Percentiles rank a stretch among this genome's conserved stretches.
These are phyloP conservation scores for Byssoonygena ceratinophila DNA, from an alignment of 2,329 filamentous ascomycete genomes.

Conservation along the genomic window DNA sequence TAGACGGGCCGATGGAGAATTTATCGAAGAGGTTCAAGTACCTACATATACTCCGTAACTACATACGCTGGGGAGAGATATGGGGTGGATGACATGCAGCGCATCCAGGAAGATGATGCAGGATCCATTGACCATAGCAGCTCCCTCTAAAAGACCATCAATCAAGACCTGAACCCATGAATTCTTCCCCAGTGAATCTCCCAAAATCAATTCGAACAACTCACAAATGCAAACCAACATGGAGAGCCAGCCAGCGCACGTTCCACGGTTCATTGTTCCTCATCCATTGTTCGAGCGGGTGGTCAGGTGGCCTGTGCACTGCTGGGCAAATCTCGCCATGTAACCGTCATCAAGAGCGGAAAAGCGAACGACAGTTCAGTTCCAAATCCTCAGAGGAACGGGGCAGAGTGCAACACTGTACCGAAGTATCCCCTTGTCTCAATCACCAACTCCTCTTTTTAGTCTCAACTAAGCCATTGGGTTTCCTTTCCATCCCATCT, in stretches of 20 bases:
- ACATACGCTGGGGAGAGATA: no score
- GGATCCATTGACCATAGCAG: no score
- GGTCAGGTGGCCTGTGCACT: slow-evolving; percentile 7
- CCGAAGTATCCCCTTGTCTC: neutral
- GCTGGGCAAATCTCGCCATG: slow-evolving; percentile 6
- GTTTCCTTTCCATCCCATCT: neutral
- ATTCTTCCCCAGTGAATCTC: no score
- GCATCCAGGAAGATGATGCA: no score
- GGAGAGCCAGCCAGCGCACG: neutral
- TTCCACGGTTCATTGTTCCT: slow-evolving; percentile 2
- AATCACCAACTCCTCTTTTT: neutral
- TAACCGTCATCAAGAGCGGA: slow-evolving; percentile 3
- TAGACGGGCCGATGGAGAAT: neutral
- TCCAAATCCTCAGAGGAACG: neutral
- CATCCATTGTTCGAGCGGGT: neutral
- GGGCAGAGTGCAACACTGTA: neutral
- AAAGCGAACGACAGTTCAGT: neutral
- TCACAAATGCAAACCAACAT: neutral
- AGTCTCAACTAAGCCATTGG: neutral
- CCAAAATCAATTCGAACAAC: no score
- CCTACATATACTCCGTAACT: no score
- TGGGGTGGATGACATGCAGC: no score
- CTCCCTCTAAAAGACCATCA: no score
- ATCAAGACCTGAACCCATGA: no score
- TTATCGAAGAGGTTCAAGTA: no score